Evolutionary conservation across 192 early-diverging fungal genomes (phyloP), one percentile per base, ranked within the genome.

Genomic region (Phycomyces blakesleeanus): DNA sequence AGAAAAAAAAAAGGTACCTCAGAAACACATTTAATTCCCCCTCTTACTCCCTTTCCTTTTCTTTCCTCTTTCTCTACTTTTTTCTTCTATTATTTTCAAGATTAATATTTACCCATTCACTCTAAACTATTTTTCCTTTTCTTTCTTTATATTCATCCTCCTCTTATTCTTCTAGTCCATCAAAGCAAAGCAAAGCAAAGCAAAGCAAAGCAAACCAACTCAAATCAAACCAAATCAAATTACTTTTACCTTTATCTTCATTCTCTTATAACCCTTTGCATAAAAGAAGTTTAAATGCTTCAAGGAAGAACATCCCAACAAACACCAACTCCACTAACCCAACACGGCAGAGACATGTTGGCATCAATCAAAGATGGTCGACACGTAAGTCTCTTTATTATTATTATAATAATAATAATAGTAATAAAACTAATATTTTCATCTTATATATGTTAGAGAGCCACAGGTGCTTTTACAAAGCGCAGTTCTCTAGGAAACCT

Each of bases 401-500:
- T n/a, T n/a, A n/a, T n/a, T n/a, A n/a, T n/a, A n/a, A 41, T 10
- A 41, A 41, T 41, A 10, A 10, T 10, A 10, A 41, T 41, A 41
- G 6, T 41, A 10, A 41, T 41, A 41, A 10, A 41, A 10, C 14
- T 41, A 10, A 41, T 41, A 41, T 41, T 10, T 41, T 10, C 14
- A 10, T 41, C 14, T 10, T 41, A 41, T 41, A 41, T 41, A 41
- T 41, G 6, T 41, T 47, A 47, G 44, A 3, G 44, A 47, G 44
- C 44, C 3, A 47, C 44, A 7, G 44, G 44, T 47, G 44, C 44
- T 12, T 47, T 47, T 47, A 47, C 44, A 8, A 62, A 62, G 27
- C 40, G 67, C 26, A 42, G 59, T 8, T 69, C 67, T 3, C 60
- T 69, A 24, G 67, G 67, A 40, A 69, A 62, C 39, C 42, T 69